Evolutionary conservation across 129 eudicot species (phyloP).

Genomic region (Ambrosia trifida): DNA sequence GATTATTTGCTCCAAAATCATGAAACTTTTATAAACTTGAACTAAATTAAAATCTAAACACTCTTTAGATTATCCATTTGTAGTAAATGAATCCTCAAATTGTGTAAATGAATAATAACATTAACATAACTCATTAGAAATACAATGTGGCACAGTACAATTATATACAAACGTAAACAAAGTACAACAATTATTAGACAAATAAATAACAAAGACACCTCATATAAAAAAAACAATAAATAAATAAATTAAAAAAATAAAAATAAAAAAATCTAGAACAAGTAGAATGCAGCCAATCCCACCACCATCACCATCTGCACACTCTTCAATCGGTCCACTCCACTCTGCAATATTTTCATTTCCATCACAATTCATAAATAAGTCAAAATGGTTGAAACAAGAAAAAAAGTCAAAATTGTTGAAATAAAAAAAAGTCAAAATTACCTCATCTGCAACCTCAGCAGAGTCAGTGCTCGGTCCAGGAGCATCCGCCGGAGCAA

Average conservation of each 20-base stretch:
- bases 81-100: neutral
- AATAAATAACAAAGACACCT: constrained; percentile 17
- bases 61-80: too few species aligned
- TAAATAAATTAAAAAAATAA: constrained; percentile 14
- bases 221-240: constrained; percentile 21
- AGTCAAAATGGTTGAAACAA: too few species aligned
- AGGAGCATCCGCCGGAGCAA: constrained; percentile 51
- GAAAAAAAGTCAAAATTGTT: too few species aligned
- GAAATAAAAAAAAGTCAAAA: neutral
- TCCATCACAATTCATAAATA: too few species aligned
- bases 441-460: constrained; percentile 50
- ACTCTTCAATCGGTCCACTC: constrained; percentile 53
- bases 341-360: constrained; percentile 55
- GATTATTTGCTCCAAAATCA: too few species aligned
- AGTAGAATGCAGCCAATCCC: constrained; percentile 59
- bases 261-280: constrained; percentile 30
- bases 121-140: neutral
- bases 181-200: neutral
- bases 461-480: constrained; percentile 42
- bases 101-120: neutral
- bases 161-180: neutral
- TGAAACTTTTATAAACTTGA: too few species aligned
- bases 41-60: too few species aligned
- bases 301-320: constrained; percentile 51
- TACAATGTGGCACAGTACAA: neutral